Evolutionary conservation across 2,329 filamentous ascomycete species (phyloP).

Genomic region (Juglanconis sp.): DNA sequence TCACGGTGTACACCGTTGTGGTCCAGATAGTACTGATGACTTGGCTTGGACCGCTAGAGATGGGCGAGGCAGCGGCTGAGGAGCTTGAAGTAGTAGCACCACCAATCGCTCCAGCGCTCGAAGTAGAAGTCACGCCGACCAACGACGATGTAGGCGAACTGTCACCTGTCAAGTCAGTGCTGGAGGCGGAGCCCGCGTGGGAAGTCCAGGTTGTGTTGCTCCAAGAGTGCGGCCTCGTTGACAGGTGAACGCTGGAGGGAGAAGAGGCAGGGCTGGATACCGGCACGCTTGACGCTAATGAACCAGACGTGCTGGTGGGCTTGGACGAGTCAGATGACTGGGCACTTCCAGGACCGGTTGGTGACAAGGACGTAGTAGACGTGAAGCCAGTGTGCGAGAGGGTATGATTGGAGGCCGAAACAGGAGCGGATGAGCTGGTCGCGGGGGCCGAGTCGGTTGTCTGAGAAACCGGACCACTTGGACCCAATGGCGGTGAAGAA

Average conservation of each 20-base stretch:
- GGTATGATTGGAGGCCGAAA: not conserved
- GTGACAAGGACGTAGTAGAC: not conserved
- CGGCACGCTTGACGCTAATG: not conserved
- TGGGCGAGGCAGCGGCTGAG: not conserved
- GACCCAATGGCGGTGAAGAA: not conserved
- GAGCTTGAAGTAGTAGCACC: not conserved
- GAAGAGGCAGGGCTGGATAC: not conserved
- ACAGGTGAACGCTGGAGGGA: not conserved
- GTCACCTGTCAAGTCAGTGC: not conserved
- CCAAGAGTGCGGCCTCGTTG: conserved; percentile 1
- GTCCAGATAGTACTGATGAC: conserved; percentile 28
- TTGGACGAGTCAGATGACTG: not conserved
- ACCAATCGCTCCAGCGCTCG: not conserved
- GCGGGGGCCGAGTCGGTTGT: not conserved
- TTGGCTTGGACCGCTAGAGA: not conserved
- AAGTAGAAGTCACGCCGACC: not conserved
- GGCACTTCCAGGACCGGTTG: not conserved
- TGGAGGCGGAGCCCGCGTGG: not conserved
- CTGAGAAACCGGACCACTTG: not conserved
- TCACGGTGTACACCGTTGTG: conserved; percentile 33
- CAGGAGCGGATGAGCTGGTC: not conserved
- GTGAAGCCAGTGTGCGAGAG: not conserved
- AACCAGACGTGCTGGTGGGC: not conserved
- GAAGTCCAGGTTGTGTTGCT: conserved; percentile 10
- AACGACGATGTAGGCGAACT: not conserved